Percentiles rank a stretch among this genome's conserved stretches.
Evolutionary conservation across 2,329 filamentous ascomycete species (phyloP).

Genomic region (Xylaria sp.): DNA sequence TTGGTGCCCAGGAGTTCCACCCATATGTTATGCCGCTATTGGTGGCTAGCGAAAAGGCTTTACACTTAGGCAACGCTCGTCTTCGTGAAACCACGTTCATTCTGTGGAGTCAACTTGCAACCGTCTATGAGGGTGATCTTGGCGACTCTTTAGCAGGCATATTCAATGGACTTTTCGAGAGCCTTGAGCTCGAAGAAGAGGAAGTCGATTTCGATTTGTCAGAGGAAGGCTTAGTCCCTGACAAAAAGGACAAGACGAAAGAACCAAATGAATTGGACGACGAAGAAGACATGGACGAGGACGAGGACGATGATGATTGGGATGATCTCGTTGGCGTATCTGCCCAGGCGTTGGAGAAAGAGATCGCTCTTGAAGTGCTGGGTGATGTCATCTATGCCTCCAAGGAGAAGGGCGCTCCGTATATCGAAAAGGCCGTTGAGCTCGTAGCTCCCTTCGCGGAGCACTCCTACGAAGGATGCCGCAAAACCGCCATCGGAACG

Average conservation of each 20-base stretch:
- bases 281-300: slow-evolving; percentile 66
- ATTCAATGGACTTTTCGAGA: slow-evolving; percentile 83
- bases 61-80: slow-evolving; percentile 87
- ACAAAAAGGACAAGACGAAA: slow-evolving; percentile 85
- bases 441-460: slow-evolving; percentile 83
- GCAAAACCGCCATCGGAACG: slow-evolving; percentile 90
- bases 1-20: slow-evolving; percentile 87
- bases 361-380: slow-evolving; percentile 94
- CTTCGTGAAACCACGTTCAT: slow-evolving; percentile 98
- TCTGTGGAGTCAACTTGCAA: slow-evolving; percentile 92
- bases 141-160: slow-evolving; percentile 81
- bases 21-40: slow-evolving; percentile 92
- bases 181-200: slow-evolving; percentile 87
- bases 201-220: slow-evolving; percentile 78
- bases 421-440: slow-evolving; percentile 89
- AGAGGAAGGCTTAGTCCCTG: slow-evolving; percentile 61
- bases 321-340: slow-evolving; percentile 86
- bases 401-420: slow-evolving; percentile 66
- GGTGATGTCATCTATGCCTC: slow-evolving; percentile 86
- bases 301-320: slow-evolving; percentile 81
- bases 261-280: slow-evolving; percentile 58
- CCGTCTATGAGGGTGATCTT: slow-evolving; percentile 90
- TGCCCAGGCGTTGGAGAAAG: slow-evolving; percentile 92
- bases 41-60: slow-evolving; percentile 89
- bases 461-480: slow-evolving; percentile 91